Conservation (phyloP, 768 basidiomycete genomes). For the Termitomyces sp. region DNA sequence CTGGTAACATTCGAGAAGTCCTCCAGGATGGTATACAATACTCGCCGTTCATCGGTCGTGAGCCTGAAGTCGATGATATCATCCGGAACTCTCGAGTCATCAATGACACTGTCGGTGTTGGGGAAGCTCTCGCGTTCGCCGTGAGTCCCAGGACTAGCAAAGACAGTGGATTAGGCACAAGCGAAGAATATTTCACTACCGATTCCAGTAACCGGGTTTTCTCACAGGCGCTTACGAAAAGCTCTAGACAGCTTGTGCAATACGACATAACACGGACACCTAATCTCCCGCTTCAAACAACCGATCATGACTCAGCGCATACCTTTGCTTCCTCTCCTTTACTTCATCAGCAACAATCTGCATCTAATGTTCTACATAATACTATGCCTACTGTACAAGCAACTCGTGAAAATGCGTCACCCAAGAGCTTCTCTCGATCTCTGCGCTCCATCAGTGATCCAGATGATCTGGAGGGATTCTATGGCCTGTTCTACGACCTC, state of each 20-base stretch:
- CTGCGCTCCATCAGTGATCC: slow-evolving; percentile 52
- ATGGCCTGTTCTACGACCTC: slow-evolving; percentile 68
- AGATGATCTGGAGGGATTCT: slow-evolving; percentile 69
- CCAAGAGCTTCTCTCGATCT: slow-evolving; percentile 31
- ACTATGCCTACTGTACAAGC: slow-evolving; percentile 2
- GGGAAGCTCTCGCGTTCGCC: slow-evolving; percentile 54
- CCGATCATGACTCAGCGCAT: slow-evolving; percentile 15
- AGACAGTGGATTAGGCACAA: slow-evolving; percentile 45
- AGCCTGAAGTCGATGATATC: neutral
- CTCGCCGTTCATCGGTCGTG: slow-evolving; percentile 32
- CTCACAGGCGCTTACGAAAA: slow-evolving; percentile 4
- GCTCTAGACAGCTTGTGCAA: slow-evolving; percentile 26
- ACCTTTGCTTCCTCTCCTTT: slow-evolving; percentile 18
- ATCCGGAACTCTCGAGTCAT: slow-evolving; percentile 26
- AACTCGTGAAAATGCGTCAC: slow-evolving; percentile 9
- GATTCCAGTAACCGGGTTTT: slow-evolving; percentile 5
- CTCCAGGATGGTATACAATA: slow-evolving; percentile 39
- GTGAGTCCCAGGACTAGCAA: slow-evolving; percentile 17
- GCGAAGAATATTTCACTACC: slow-evolving; percentile 30
- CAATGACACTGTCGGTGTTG: slow-evolving; percentile 52
- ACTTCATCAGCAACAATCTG: slow-evolving; percentile 7
- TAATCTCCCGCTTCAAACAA: slow-evolving; percentile 11
- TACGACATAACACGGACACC: slow-evolving; percentile 28
- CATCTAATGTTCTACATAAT: neutral
- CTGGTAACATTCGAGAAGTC: slow-evolving; percentile 38